Percentiles rank a stretch among this genome's conserved stretches.
Evolutionary conservation across 257 asterid species (phyloP).

Genomic region (Petrea volubilis): DNA sequence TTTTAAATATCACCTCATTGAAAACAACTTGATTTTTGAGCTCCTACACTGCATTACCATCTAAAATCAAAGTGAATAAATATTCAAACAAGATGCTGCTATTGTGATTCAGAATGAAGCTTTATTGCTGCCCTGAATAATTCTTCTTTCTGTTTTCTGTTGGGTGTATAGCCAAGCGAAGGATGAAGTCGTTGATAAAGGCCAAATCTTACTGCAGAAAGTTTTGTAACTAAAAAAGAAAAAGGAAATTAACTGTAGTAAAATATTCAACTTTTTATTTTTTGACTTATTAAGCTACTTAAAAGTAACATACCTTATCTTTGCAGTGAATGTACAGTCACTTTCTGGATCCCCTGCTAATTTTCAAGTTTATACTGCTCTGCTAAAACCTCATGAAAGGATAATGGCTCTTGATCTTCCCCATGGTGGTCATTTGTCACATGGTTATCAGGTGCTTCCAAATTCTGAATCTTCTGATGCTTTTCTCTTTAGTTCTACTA

Average conservation of each 20-base stretch:
- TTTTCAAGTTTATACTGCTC: slow-evolving; percentile 94
- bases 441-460: slow-evolving; percentile 90
- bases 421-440: slow-evolving; percentile 98
- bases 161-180: not conserved
- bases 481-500: slow-evolving; percentile 13
- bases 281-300: slow-evolving; percentile 5
- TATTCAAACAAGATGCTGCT: not conserved
- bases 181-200: not conserved
- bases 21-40: too few species aligned
- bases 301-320: slow-evolving; percentile 10
- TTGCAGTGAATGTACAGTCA: slow-evolving; percentile 92
- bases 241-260: not conserved
- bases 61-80: not conserved
- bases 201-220: not conserved
- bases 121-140: not conserved
- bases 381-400: slow-evolving; percentile 92
- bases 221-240: not conserved
- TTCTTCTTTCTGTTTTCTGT: not conserved
- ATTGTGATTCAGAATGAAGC: not conserved
- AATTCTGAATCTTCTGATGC: slow-evolving; percentile 6
- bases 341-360: slow-evolving; percentile 96
- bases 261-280: not conserved
- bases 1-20: too few species aligned
- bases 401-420: slow-evolving; percentile 99
- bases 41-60: too few species aligned